Evolutionary conservation across 2,329 filamentous ascomycete genomes (phyloP), one percentile per base, ranked within the genome.

Genomic region (Didymella pomorum): DNA sequence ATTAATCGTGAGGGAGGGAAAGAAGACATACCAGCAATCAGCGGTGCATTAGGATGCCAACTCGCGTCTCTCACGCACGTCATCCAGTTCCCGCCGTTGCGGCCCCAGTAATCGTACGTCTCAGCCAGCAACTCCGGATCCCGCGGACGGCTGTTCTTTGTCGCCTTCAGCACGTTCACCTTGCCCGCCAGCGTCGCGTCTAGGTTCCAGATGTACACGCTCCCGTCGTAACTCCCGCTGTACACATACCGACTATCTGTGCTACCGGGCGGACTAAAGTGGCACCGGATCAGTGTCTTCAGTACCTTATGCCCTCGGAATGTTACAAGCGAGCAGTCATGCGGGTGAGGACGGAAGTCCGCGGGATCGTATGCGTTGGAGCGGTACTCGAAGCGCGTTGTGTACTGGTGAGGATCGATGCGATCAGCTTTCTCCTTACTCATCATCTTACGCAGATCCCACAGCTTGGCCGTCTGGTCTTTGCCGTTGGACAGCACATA

Each of bases 401-500:
- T 86, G 68, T 85, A 82, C 39, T 81, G 77, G n/a, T 81, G 78
- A 4, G 85, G 82, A 60, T 87, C 81, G 52, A 87, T 79, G 29
- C 81, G 77, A 44, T 83, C 81, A 58, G 87, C 90, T 51, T 83
- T 80, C 31, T 88, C 84, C 0, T 89, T 89, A 5, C 87, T 87
- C 82, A 95, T 91, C 84, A 93, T 94, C 83, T 91, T 96, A 50
- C 94, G 85, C 55, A 97, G 76, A 75, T 99, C 95, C 95, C 95
- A 99, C 0, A 99, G 84, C 78, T 98, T 98, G 87, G 96, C 96
- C 41, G 89, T 94, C 76, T 98, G 95, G 72, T 99, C 95, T 74
- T 98, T 99, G 61, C 88, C 92, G 70, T 99, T 99, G 65, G 89
- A 93, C 25, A 99, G 85, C 9, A 98, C 90, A 75, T 98, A 98